Conservation (phyloP, 805 yeast genomes). For the Saccharomycopsis lassenensis region DNA sequence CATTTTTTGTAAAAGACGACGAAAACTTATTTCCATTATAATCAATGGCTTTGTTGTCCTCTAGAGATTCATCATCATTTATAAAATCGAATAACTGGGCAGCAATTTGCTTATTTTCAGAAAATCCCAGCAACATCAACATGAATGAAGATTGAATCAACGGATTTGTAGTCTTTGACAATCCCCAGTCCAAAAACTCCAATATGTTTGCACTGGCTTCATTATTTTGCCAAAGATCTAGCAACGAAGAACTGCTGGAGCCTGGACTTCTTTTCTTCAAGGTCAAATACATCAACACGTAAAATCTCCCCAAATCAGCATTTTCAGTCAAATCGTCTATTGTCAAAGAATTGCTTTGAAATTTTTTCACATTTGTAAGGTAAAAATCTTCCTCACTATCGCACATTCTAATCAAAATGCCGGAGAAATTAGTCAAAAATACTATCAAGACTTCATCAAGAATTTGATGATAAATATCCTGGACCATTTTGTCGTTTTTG, state of each 20-base stretch:
- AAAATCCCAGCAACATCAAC: slow-evolving; percentile 56
- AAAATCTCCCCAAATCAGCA: slow-evolving; percentile 83
- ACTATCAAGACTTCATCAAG: slow-evolving; percentile 19
- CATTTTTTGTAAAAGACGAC: too few species aligned
- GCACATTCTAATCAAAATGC: slow-evolving; percentile 26
- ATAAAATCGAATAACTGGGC: slow-evolving; percentile 40
- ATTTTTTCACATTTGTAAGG: slow-evolving; percentile 20
- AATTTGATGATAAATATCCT: slow-evolving; percentile 5
- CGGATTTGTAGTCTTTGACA: slow-evolving; percentile 60
- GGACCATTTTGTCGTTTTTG: neutral
- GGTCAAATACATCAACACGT: slow-evolving; percentile 27
- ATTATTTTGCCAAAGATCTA: neutral
- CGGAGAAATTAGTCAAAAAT: slow-evolving; percentile 27
- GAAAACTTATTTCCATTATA: neutral
- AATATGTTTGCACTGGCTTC: slow-evolving; percentile 44
- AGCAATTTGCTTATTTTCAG: slow-evolving; percentile 43
- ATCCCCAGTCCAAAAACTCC: slow-evolving; percentile 86
- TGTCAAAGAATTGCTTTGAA: slow-evolving; percentile 28
- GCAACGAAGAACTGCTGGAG: neutral
- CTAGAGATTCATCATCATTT: slow-evolving; percentile 18
- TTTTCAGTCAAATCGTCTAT: slow-evolving; percentile 56
- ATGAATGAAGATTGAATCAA: slow-evolving; percentile 76
- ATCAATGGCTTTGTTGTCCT: neutral
- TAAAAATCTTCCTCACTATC: slow-evolving; percentile 20
- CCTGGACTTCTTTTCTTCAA: neutral